phyloP scores from a whole-genome alignment of 1,284 basidiomycete species.

The Vanrija humicola region DNA sequence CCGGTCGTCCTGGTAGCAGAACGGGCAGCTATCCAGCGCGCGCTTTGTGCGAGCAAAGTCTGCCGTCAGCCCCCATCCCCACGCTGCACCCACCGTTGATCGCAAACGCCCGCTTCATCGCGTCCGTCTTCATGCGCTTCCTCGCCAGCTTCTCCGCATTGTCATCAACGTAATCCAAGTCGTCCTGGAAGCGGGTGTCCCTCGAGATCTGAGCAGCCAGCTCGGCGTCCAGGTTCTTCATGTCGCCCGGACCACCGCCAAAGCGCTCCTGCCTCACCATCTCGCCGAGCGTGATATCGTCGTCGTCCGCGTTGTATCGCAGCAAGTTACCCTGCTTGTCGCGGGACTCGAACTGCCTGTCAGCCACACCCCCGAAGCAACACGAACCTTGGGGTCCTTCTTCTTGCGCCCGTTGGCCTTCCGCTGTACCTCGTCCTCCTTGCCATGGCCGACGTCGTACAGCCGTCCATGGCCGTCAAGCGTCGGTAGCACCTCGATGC shows the following conservation, averaged over 20 bases:
- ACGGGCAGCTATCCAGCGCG: constrained; percentile 77
- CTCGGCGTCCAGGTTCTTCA: constrained; percentile 87
- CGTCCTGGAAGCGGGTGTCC: constrained; percentile 80
- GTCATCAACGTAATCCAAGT: constrained; percentile 93
- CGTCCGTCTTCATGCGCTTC: constrained; percentile 91
- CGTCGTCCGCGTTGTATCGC: constrained; percentile 82
- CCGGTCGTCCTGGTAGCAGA: constrained; percentile 78
- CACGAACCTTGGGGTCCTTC: constrained; percentile 63
- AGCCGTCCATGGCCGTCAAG: constrained; percentile 78
- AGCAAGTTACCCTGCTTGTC: constrained; percentile 86
- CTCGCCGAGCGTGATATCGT: constrained; percentile 77
- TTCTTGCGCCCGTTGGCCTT: constrained; percentile 61
- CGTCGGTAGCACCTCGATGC: constrained; percentile 80
- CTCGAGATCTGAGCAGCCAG: constrained; percentile 81
- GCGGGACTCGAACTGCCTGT: constrained; percentile 68
- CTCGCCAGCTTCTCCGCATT: constrained; percentile 88
- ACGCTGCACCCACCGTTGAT: constrained; percentile 66
- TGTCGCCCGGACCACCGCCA: constrained; percentile 77
- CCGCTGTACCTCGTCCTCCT: constrained; percentile 47
- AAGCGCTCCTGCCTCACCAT: constrained; percentile 90
- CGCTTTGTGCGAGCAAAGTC: constrained; percentile 94
- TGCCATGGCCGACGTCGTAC: constrained; percentile 79
- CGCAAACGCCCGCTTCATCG: constrained; percentile 94
- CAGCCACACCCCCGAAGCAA: neutral
- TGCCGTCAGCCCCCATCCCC: constrained; percentile 35